Conservation (phyloP, 176 grass and related monocot species). For the Rhynchospora breviuscula region DNA sequence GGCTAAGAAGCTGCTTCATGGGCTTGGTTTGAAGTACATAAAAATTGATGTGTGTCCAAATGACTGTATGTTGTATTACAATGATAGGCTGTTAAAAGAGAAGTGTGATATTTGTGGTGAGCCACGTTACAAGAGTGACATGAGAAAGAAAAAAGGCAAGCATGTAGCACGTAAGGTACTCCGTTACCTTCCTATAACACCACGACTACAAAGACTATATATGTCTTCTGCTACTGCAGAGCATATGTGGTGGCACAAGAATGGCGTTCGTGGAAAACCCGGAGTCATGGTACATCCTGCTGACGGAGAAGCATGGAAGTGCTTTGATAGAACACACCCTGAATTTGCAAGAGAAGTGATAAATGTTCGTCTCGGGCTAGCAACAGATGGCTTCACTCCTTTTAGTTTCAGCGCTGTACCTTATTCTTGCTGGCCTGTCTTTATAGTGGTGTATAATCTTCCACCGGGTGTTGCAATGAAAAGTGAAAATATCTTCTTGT, state of each 20-base stretch:
- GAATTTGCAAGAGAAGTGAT: neutral
- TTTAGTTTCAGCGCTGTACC: neutral
- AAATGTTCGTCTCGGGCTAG: neutral
- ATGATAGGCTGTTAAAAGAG: neutral
- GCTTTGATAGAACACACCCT: neutral
- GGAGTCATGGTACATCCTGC: neutral
- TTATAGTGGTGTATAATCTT: slow-evolving; percentile 18
- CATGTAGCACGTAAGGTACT: neutral
- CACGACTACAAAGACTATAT: neutral
- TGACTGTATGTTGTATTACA: neutral
- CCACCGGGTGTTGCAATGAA: neutral
- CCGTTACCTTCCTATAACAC: neutral
- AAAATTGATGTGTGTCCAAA: neutral
- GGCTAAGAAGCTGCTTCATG: neutral
- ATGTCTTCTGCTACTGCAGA: neutral
- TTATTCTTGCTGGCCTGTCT: neutral
- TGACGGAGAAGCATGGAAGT: slow-evolving; percentile 18
- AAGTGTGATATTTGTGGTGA: neutral
- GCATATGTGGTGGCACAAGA: neutral
- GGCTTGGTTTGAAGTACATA: neutral
- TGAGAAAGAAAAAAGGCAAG: neutral
- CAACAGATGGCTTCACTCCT: slow-evolving; percentile 9
- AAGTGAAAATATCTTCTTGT: neutral
- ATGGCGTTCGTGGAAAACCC: neutral
- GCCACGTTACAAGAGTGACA: neutral